phyloP scores from a whole-genome alignment of 352 stramenopile species.

The Phytophthora nicotianae region DNA sequence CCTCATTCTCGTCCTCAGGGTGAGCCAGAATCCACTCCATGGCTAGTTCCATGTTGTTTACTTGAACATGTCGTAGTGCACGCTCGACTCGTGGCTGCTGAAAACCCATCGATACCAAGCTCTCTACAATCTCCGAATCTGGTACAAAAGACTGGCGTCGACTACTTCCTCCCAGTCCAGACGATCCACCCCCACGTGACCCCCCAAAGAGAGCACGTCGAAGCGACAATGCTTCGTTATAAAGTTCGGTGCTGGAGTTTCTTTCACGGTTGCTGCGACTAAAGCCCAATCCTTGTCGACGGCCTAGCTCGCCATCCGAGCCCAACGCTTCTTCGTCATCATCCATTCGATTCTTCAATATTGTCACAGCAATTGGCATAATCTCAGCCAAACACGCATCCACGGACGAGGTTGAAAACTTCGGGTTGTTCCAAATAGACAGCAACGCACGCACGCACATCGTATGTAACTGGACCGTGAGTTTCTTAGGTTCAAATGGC shows the following conservation, averaged over 20 bases:
- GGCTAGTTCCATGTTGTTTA: slow-evolving; percentile 94
- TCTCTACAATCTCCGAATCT: slow-evolving; percentile 91
- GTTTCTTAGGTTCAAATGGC: slow-evolving; percentile 53
- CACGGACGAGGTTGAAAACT: slow-evolving; percentile 47
- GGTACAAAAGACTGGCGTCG: slow-evolving; percentile 80
- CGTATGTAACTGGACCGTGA: slow-evolving; percentile 68
- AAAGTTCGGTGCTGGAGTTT: slow-evolving; percentile 38
- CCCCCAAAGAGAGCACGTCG: slow-evolving; percentile 58
- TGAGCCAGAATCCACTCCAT: slow-evolving; percentile 97
- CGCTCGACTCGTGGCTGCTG: slow-evolving; percentile 86
- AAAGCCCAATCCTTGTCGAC: slow-evolving; percentile 44
- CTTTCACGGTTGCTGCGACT: slow-evolving; percentile 34
- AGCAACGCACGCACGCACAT: slow-evolving; percentile 64
- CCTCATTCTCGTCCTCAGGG: slow-evolving; percentile 70
- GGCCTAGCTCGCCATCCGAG: slow-evolving; percentile 38
- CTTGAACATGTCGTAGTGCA: slow-evolving; percentile 88
- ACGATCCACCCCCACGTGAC: slow-evolving; percentile 14
- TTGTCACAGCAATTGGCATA: slow-evolving; percentile 69
- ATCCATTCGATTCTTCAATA: slow-evolving; percentile 82
- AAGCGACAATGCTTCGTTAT: slow-evolving; percentile 53
- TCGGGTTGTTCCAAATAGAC: slow-evolving; percentile 62
- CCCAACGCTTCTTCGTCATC: slow-evolving; percentile 31
- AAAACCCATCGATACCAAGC: slow-evolving; percentile 96
- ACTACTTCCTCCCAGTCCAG: slow-evolving; percentile 29
- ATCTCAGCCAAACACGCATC: slow-evolving; percentile 66